These are phyloP conservation scores for Babesia ovis DNA, from an alignment of 169 alveolate species.

Conservation along the genomic window DNA sequence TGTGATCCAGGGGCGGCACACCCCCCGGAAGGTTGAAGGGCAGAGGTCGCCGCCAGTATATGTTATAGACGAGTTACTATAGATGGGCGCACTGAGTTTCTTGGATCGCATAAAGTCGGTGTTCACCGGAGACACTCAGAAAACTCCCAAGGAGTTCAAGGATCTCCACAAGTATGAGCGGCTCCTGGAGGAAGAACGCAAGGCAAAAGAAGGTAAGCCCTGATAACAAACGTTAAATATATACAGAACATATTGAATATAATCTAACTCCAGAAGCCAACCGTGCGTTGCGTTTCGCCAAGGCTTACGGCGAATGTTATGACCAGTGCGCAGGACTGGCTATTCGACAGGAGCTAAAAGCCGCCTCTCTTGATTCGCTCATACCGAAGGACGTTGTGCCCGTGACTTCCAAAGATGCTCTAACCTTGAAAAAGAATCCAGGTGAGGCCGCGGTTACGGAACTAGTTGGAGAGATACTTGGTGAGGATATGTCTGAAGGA, in stretches of 20 bases:
- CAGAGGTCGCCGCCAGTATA: neutral
- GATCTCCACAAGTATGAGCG: slow-evolving; percentile 54
- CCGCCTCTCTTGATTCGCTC: slow-evolving; percentile 46
- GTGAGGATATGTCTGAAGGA: slow-evolving; percentile 58
- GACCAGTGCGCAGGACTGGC: slow-evolving; percentile 65
- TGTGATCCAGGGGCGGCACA: neutral
- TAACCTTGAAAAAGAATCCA: slow-evolving; percentile 49
- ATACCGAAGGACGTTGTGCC: slow-evolving; percentile 41
- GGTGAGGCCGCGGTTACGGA: slow-evolving; percentile 57
- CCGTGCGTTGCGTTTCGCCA: slow-evolving; percentile 55
- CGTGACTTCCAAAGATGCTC: slow-evolving; percentile 52
- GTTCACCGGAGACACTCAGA: slow-evolving; percentile 32
- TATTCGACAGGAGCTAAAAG: slow-evolving; percentile 43
- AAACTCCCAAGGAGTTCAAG: slow-evolving; percentile 43
- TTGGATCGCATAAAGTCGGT: slow-evolving; percentile 20
- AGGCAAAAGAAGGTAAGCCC: slow-evolving; percentile 45
- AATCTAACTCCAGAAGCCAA: slow-evolving; percentile 22
- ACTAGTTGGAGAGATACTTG: slow-evolving; percentile 57
- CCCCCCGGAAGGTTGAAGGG: slow-evolving; percentile 4
- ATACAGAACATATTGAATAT: slow-evolving; percentile 7
- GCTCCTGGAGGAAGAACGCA: slow-evolving; percentile 52
- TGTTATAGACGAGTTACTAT: slow-evolving; percentile 1
- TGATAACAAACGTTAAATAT: neutral
- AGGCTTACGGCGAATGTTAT: slow-evolving; percentile 58
- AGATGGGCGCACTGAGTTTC: slow-evolving; percentile 28